Evolutionary conservation across 371 early-diverging fungal species (phyloP).

Genomic region (Blakeslea trispora): DNA sequence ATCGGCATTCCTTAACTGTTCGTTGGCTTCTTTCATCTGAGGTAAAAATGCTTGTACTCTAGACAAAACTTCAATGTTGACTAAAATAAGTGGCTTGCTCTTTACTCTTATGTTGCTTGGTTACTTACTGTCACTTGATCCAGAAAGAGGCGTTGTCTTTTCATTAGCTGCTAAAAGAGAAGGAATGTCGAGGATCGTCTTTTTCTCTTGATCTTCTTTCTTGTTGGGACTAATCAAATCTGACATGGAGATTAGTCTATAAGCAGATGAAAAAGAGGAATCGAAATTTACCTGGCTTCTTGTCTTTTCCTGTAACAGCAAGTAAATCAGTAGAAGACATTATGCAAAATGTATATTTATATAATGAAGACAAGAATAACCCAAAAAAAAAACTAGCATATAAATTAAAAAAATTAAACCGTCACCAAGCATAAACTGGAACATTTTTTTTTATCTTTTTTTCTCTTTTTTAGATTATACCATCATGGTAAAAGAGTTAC

Average conservation of each 20-base stretch:
- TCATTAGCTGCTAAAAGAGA: constrained; percentile 20
- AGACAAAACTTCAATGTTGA: constrained; percentile 40
- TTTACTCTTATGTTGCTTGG: not conserved
- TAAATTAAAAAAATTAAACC: not conserved
- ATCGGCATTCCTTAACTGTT: constrained; percentile 42
- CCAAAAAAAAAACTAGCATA: not conserved
- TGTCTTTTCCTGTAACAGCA: constrained; percentile 28
- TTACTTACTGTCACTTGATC: constrained; percentile 35
- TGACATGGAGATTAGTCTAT: too few relatives aligned
- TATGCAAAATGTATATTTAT: constrained; percentile 10
- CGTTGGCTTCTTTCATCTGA: constrained; percentile 58
- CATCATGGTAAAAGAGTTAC: constrained; percentile 25
- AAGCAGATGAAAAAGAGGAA: too few relatives aligned
- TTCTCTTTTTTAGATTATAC: not conserved
- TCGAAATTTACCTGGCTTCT: constrained; percentile 33
- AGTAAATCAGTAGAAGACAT: constrained; percentile 28
- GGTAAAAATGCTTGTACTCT: constrained; percentile 61
- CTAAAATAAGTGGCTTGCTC: too few relatives aligned
- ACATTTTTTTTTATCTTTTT: not conserved
- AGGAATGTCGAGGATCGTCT: constrained; percentile 15
- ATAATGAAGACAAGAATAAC: constrained; percentile 3
- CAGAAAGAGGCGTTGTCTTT: constrained; percentile 32
- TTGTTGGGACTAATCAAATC: constrained; percentile 4
- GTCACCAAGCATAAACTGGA: not conserved
- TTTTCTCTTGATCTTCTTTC: constrained; percentile 3